These are phyloP conservation scores for Eucalyptus cladocalyx DNA, from an alignment of 345 rosid species.

Conservation along the genomic window DNA sequence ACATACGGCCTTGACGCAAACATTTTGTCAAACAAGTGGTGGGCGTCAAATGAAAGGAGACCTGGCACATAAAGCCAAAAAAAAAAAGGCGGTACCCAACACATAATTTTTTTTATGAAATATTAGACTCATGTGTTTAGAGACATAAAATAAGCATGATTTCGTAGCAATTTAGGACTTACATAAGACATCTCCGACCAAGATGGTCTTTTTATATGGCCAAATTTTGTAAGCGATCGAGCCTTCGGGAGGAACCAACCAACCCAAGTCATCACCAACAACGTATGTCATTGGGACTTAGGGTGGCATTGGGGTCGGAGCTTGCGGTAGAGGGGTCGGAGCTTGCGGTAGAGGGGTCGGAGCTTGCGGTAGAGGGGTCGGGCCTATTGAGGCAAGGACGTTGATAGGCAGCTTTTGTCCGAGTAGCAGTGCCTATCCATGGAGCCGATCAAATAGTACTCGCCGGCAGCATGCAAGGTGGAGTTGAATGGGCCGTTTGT, in stretches of 20 bases:
- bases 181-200: not conserved
- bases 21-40: too few species aligned
- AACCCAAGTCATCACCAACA: conserved; percentile 14
- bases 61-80: too few species aligned
- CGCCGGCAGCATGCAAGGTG: conserved; percentile 15
- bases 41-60: too few species aligned
- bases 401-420: conserved; percentile 6
- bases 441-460: conserved; percentile 22
- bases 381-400: not conserved
- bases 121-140: too few species aligned
- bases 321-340: too few species aligned
- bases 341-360: too few species aligned
- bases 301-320: conserved; percentile 7
- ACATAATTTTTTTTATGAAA: too few species aligned
- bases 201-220: conserved; percentile 21
- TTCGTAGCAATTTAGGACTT: too few species aligned
- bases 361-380: not conserved
- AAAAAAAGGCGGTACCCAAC: too few species aligned
- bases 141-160: too few species aligned
- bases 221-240: conserved; percentile 14
- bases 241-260: conserved; percentile 13
- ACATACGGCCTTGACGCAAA: too few species aligned
- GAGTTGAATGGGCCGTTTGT: conserved; percentile 15
- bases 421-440: conserved; percentile 15
- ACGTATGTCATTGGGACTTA: not conserved